Evolutionary conservation across 768 basidiomycete genomes (phyloP), one percentile per base, ranked within the genome.

Genomic region (Lactarius sp.): DNA sequence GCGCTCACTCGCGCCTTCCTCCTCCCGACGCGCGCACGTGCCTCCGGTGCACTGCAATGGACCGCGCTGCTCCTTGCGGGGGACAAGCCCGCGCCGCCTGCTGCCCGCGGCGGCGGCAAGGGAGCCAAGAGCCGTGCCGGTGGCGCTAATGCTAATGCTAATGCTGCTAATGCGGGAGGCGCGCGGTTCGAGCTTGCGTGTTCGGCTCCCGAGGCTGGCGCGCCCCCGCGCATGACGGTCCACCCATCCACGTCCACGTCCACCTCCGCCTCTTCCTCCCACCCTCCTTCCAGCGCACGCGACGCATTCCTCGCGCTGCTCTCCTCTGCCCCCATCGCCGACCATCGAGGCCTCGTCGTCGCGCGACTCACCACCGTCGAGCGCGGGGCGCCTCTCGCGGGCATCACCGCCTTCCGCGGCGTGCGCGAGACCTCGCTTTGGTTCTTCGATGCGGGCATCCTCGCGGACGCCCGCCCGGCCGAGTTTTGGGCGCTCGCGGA

Each of bases 391-490:
- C 79, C 82, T 7, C 79, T 85, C 3, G 83, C 87, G 1, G 87
- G 87, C 0, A 74, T 88, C 31, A 83, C 87, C 60, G 87, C 87
- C 6, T 85, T 87, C 72, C 81, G 85, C 36, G 81, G 81, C n/a
- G 88, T 88, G 1, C 90, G 89, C 70, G 72, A 78, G 2, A 88
- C 88, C 1, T 85, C 79, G 52, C 75, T 92, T 46, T 88, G 88
- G 85, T 92, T 91, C 77, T 77, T 86, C 52, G 74, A 78, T 46
- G 76, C 77, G 27, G 90, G 88, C 6, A 78, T 92, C 16, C 78
- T 92, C 8, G 87, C 86, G 82, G 88, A 90, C 70, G 83, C 81
- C 70, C 87, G 87, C 66, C 88, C 88, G 2, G 89, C 86, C 69
- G 86, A 89, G 67, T 91, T 88, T 69, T 91, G 89, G 85, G 74